These are phyloP conservation scores for Catharanthus roseus DNA, from an alignment of 257 asterid species.

Conservation along the genomic window DNA sequence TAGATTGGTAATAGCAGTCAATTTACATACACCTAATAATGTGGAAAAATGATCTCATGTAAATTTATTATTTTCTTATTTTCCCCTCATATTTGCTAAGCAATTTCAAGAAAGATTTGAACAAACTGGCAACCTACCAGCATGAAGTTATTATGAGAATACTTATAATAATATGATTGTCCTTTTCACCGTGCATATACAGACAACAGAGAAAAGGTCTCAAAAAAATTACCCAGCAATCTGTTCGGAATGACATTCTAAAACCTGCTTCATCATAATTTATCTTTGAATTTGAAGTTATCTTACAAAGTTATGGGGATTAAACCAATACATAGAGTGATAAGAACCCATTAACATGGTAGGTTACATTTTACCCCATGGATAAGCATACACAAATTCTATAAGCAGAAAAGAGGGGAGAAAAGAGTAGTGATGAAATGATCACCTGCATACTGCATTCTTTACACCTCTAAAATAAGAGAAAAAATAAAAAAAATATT, in stretches of 20 bases:
- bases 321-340: background rate
- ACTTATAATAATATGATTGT: background rate
- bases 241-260: background rate
- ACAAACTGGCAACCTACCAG: background rate
- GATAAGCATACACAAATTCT: background rate
- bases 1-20: conserved; percentile 12
- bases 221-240: too few relatives aligned
- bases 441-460: background rate
- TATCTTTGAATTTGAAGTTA: background rate
- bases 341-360: background rate
- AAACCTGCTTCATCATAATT: background rate
- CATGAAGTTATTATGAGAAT: background rate
- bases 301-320: too few relatives aligned
- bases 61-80: background rate
- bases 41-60: background rate
- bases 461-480: conserved; percentile 1
- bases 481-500: background rate
- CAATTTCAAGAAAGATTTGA: conserved; percentile 6
- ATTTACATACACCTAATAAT: background rate
- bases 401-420: too few relatives aligned
- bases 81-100: background rate
- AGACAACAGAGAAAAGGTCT: background rate
- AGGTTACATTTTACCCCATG: background rate
- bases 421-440: background rate
- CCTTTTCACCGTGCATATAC: background rate